Percentiles rank a stretch among this genome's conserved stretches.
phyloP scores from a whole-genome alignment of 2,329 filamentous ascomycete species.

The Aspergillus sp. region DNA sequence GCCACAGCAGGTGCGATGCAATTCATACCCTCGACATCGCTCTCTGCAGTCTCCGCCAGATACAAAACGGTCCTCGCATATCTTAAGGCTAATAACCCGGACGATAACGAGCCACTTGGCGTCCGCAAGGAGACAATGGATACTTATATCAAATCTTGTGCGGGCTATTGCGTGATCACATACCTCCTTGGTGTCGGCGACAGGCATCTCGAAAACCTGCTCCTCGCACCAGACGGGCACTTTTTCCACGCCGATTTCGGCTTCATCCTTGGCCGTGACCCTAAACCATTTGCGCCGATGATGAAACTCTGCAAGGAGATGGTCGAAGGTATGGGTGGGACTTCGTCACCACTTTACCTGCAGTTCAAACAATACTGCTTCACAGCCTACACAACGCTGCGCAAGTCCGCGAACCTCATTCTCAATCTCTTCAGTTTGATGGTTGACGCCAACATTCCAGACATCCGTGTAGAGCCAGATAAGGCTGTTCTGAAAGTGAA shows the following conservation, averaged over 20 bases:
- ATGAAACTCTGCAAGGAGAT: conserved; percentile 98
- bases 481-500: conserved; percentile 94
- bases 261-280: conserved; percentile 94
- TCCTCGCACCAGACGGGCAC: conserved; percentile 83
- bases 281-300: conserved; percentile 92
- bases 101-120: conserved; percentile 75
- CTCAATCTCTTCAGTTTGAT: conserved; percentile 95
- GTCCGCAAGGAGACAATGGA: conserved; percentile 92
- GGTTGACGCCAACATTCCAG: conserved; percentile 96
- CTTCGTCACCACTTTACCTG: conserved; percentile 74
- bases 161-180: conserved; percentile 97
- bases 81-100: conserved; percentile 84
- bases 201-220: conserved; percentile 90
- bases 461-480: conserved; percentile 88
- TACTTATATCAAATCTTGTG: conserved; percentile 92
- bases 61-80: conserved; percentile 80
- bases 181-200: conserved; percentile 97
- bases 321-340: conserved; percentile 97
- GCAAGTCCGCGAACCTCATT: conserved; percentile 87
- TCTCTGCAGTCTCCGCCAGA: conserved; percentile 80
- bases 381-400: conserved; percentile 85
- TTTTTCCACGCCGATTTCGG: conserved; percentile 99
- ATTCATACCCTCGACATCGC: conserved; percentile 81
- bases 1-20: conserved; percentile 87
- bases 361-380: conserved; percentile 96